phyloP scores from a whole-genome alignment of 2,329 filamentous ascomycete species.

The Furcasterigmium sp. region DNA sequence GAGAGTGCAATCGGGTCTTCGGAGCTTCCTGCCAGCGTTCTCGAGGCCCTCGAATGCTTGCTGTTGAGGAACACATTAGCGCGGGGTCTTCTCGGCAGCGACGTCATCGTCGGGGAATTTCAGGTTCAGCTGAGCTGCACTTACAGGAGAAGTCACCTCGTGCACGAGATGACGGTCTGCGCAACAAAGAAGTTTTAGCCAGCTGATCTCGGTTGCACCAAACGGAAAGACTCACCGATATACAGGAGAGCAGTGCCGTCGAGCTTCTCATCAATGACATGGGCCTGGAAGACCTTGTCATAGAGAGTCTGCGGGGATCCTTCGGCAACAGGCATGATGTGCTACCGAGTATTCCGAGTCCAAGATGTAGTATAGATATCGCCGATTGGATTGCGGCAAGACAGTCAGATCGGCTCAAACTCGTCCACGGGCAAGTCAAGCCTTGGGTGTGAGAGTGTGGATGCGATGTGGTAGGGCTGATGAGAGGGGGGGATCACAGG shows the following conservation, averaged over 20 bases:
- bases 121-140: constrained; percentile 21
- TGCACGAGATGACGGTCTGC: constrained; percentile 92
- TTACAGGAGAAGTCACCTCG: constrained; percentile 93
- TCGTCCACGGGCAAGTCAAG: neutral
- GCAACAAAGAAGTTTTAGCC: neutral
- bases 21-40: constrained; percentile 81
- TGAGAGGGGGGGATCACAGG: constrained; percentile 2
- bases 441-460: neutral
- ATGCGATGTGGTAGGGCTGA: neutral
- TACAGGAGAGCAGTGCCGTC: constrained; percentile 92
- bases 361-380: no score
- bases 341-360: no score
- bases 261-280: constrained; percentile 91
- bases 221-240: constrained; percentile 60
- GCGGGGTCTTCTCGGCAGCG: constrained; percentile 6
- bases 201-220: constrained; percentile 4
- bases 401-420: constrained; percentile 20
- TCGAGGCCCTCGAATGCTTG: constrained; percentile 96
- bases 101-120: constrained; percentile 7
- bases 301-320: constrained; percentile 79
- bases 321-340: constrained; percentile 69
- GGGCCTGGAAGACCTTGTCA: constrained; percentile 93
- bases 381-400: no score
- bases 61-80: constrained; percentile 34
- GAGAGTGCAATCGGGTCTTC: constrained; percentile 92